Percentiles rank a stretch among this genome's conserved stretches.
phyloP scores from a whole-genome alignment of 2,329 filamentous ascomycete genomes.

The Fusarium irregulare region DNA sequence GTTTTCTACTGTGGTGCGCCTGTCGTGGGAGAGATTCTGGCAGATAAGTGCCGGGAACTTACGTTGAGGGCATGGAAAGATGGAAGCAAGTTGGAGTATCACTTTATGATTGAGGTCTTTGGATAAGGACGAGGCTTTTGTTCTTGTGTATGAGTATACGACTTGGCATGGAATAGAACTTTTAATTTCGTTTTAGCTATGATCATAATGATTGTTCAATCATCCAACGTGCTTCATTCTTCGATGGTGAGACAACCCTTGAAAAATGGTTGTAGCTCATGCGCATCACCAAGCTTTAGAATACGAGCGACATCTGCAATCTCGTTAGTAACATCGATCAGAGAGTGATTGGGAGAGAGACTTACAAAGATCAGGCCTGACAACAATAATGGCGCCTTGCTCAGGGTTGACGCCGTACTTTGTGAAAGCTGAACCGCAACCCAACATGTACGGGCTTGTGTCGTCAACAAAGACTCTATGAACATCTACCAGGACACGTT shows the following conservation, averaged over 20 bases:
- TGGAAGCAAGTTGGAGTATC: conserved; percentile 64
- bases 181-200: neutral
- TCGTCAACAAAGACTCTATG: conserved; percentile 35
- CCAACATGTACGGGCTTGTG: conserved; percentile 20
- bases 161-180: neutral
- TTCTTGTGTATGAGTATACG: neutral
- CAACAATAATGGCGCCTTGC: conserved; percentile 23
- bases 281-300: neutral
- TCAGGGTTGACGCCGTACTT: conserved; percentile 27
- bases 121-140: conserved; percentile 44
- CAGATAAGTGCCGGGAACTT: conserved; percentile 63
- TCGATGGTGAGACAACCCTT: neutral
- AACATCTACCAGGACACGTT: conserved; percentile 5
- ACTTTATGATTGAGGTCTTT: conserved; percentile 70
- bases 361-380: conserved; percentile 41
- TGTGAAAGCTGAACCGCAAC: conserved; percentile 14
- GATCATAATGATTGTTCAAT: neutral
- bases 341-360: accelerated
- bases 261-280: conserved; percentile 5
- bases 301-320: conserved; percentile 18
- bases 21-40: conserved; percentile 65
- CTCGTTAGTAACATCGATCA: neutral
- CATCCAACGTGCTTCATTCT: accelerated
- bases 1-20: conserved; percentile 69
- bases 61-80: conserved; percentile 63